phyloP scores from a whole-genome alignment of 768 basidiomycete species.

The Tulasnella sp. region DNA sequence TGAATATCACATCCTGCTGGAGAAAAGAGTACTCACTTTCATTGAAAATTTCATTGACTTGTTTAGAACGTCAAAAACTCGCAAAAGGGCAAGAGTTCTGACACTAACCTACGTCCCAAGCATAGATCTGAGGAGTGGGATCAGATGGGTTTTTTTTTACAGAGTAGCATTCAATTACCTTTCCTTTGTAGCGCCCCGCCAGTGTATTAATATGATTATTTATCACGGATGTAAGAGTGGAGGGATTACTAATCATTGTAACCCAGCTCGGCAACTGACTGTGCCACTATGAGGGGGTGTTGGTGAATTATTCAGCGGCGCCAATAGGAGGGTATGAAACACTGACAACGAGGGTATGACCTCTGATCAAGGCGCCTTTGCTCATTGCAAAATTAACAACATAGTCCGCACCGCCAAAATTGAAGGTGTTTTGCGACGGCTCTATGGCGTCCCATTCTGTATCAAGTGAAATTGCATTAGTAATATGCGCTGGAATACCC shows the following conservation, averaged over 20 bases:
- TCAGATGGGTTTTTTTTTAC: too few relatives aligned
- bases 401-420: constrained; percentile 15
- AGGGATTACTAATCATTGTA: constrained; percentile 6
- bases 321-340: background rate
- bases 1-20: background rate
- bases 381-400: constrained; percentile 17
- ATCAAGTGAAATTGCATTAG: background rate
- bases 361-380: constrained; percentile 13
- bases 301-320: background rate
- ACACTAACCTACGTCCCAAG: too few relatives aligned
- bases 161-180: constrained; percentile 8
- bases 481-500: background rate
- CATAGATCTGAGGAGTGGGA: too few relatives aligned
- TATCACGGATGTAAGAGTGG: constrained; percentile 17
- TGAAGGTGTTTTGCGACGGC: constrained; percentile 12
- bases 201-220: constrained; percentile 17
- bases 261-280: constrained; percentile 17
- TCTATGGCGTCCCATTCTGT: constrained; percentile 7
- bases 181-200: constrained; percentile 17
- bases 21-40: constrained; percentile 24
- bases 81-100: too few relatives aligned
- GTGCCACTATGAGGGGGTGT: background rate
- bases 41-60: constrained; percentile 36
- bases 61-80: too few relatives aligned
- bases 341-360: background rate